Conservation (phyloP, 805 yeast genomes). For the Teunomyces funiuensis region DNA sequence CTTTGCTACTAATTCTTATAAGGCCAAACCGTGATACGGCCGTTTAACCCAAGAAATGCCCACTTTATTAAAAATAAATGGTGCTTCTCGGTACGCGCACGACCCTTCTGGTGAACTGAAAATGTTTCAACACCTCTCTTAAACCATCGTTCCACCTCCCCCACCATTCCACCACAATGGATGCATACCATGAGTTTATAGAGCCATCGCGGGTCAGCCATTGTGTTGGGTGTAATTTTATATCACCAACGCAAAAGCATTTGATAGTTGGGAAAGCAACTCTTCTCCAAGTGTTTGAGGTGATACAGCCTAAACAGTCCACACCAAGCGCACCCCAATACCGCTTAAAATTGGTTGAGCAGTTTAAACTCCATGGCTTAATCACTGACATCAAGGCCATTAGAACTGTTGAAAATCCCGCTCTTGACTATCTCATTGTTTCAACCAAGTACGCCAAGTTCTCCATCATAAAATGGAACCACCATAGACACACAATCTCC, state of each 20-base stretch:
- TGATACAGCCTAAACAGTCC: slow-evolving; percentile 25
- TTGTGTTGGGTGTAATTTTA: slow-evolving; percentile 53
- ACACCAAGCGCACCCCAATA: slow-evolving; percentile 20
- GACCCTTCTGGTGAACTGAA: neutral
- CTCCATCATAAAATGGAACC: slow-evolving; percentile 74
- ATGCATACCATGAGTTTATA: slow-evolving; percentile 72
- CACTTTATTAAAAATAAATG: too few relatives aligned
- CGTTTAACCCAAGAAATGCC: neutral
- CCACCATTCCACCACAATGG: slow-evolving; percentile 49
- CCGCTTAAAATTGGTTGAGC: slow-evolving; percentile 46
- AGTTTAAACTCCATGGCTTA: slow-evolving; percentile 69
- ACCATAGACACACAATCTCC: slow-evolving; percentile 47
- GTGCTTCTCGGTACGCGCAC: neutral
- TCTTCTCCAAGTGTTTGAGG: slow-evolving; percentile 59
- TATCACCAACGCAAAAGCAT: slow-evolving; percentile 46
- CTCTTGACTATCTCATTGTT: slow-evolving; percentile 60
- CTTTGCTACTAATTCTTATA: neutral
- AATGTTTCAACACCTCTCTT: slow-evolving; percentile 8
- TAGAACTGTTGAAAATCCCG: slow-evolving; percentile 45
- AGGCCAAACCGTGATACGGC: neutral
- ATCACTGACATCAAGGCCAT: slow-evolving; percentile 58
- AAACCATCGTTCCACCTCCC: slow-evolving; percentile 3
- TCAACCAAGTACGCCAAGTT: slow-evolving; percentile 75
- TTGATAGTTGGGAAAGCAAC: slow-evolving; percentile 72
- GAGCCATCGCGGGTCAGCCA: slow-evolving; percentile 75